Evolutionary conservation across 1,284 basidiomycete species (phyloP).

Genomic region (Leccinum fallax): DNA sequence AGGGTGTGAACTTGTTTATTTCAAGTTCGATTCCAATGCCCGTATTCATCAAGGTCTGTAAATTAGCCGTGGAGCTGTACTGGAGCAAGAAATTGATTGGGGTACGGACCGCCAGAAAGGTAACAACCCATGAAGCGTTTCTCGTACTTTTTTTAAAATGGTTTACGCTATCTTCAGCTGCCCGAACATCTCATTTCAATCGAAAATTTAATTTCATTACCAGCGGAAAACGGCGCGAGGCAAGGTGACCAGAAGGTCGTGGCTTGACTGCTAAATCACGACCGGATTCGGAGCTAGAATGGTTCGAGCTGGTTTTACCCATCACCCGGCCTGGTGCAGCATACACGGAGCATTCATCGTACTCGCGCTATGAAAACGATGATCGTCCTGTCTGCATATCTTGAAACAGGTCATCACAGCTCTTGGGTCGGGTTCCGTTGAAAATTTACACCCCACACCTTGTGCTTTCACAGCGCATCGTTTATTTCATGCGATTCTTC

Average conservation of each 20-base stretch:
- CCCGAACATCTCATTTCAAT: background rate
- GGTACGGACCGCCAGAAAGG: background rate
- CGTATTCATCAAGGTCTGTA: conserved; percentile 1
- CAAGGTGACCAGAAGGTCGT: background rate
- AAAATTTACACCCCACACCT: background rate
- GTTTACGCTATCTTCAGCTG: background rate
- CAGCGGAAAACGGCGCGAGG: background rate
- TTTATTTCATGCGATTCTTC: background rate
- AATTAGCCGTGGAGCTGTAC: background rate
- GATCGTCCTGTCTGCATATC: background rate
- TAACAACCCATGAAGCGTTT: background rate
- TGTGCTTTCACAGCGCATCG: background rate
- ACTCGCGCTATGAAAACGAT: background rate
- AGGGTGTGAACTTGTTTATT: conserved; percentile 4
- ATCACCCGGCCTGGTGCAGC: background rate
- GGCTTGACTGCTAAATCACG: background rate
- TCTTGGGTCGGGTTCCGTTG: background rate
- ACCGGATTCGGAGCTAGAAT: conserved; percentile 2
- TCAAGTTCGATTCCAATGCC: background rate
- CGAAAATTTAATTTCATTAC: background rate
- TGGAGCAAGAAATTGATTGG: background rate
- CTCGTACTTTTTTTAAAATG: background rate
- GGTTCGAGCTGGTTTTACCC: conserved; percentile 3
- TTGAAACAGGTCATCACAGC: background rate
- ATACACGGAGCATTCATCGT: background rate